phyloP scores from a whole-genome alignment of 768 basidiomycete species.

The Termitomyces sp. region DNA sequence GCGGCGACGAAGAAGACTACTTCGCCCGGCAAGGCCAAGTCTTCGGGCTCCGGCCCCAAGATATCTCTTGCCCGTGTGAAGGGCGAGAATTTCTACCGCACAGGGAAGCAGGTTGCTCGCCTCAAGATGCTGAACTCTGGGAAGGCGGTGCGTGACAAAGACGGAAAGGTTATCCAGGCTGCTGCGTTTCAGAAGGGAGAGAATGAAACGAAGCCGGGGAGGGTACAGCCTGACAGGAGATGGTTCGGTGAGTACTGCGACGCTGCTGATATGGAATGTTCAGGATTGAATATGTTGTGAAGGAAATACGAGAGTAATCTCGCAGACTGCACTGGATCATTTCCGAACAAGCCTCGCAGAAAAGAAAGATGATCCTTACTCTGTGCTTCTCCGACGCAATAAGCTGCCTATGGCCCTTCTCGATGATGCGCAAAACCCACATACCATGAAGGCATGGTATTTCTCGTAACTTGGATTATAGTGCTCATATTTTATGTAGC shows the following conservation, averaged over 20 bases:
- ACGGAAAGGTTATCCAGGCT: constrained; percentile 89
- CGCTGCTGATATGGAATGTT: constrained; percentile 2
- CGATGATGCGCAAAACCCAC: constrained; percentile 83
- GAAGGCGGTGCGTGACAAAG: constrained; percentile 84
- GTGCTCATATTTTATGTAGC: constrained; percentile 34
- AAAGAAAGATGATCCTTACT: constrained; percentile 92
- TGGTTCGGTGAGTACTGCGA: constrained; percentile 82
- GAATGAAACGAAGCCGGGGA: constrained; percentile 81
- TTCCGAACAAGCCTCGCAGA: constrained; percentile 84
- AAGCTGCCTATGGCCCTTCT: constrained; percentile 96
- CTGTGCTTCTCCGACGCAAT: constrained; percentile 88
- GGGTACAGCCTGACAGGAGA: constrained; percentile 90
- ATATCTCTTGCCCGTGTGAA: constrained; percentile 66
- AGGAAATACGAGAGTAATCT: constrained; percentile 99
- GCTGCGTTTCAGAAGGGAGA: constrained; percentile 97
- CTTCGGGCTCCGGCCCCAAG: constrained; percentile 42
- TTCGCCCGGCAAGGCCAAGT: constrained; percentile 35
- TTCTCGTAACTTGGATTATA: not conserved
- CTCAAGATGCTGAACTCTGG: constrained; percentile 93
- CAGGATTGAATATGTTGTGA: not conserved
- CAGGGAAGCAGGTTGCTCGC: constrained; percentile 81
- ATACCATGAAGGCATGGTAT: constrained; percentile 58
- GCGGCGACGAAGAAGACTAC: constrained; percentile 33
- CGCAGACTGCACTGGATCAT: constrained; percentile 92
- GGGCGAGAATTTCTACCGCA: constrained; percentile 97